A percentile compares a stretch with the other conserved stretches of the same genome.
These are phyloP conservation scores for Geosmithia flava DNA, from an alignment of 2,329 filamentous ascomycete genomes.

Conservation along the genomic window DNA sequence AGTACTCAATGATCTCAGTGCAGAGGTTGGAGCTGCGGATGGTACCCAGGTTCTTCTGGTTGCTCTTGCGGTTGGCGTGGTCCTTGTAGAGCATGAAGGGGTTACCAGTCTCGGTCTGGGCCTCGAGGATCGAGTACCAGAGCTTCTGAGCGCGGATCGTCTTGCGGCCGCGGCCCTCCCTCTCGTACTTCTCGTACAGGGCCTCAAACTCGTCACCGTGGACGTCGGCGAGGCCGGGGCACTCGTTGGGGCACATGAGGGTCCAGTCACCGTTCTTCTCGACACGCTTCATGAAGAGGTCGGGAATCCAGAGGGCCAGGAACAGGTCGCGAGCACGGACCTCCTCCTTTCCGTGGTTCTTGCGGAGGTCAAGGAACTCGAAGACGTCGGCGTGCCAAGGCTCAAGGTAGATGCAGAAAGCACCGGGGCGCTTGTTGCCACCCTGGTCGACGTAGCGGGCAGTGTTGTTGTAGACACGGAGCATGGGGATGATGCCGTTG, in stretches of 20 bases:
- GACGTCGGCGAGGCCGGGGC: slow-evolving; percentile 85
- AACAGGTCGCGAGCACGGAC: slow-evolving; percentile 93
- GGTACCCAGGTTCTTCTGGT: slow-evolving; percentile 98
- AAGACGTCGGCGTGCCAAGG: slow-evolving; percentile 98
- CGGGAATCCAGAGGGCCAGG: slow-evolving; percentile 95
- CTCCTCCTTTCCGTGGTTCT: slow-evolving; percentile 99
- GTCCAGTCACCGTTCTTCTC: slow-evolving; percentile 97
- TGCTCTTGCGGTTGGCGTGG: slow-evolving; percentile 96
- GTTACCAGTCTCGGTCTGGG: slow-evolving; percentile 97
- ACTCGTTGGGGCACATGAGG: slow-evolving; percentile 95
- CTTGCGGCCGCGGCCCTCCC: slow-evolving; percentile 73
- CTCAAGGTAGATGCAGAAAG: slow-evolving; percentile 97
- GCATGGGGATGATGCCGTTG: slow-evolving; percentile 95
- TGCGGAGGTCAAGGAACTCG: slow-evolving; percentile 91
- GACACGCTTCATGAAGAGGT: slow-evolving; percentile 99
- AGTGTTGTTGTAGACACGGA: slow-evolving; percentile 98
- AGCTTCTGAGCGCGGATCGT: slow-evolving; percentile 97
- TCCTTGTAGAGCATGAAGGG: slow-evolving; percentile 99
- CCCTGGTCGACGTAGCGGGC: slow-evolving; percentile 97
- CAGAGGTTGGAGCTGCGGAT: slow-evolving; percentile 98
- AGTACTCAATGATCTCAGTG: slow-evolving; percentile 98
- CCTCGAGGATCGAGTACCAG: slow-evolving; percentile 97
- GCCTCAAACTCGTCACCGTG: slow-evolving; percentile 97
- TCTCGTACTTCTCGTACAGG: slow-evolving; percentile 87
- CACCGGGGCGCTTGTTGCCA: slow-evolving; percentile 97